These are phyloP conservation scores for Amanita thiersii DNA, from an alignment of 768 basidiomycete species.

Conservation along the genomic window DNA sequence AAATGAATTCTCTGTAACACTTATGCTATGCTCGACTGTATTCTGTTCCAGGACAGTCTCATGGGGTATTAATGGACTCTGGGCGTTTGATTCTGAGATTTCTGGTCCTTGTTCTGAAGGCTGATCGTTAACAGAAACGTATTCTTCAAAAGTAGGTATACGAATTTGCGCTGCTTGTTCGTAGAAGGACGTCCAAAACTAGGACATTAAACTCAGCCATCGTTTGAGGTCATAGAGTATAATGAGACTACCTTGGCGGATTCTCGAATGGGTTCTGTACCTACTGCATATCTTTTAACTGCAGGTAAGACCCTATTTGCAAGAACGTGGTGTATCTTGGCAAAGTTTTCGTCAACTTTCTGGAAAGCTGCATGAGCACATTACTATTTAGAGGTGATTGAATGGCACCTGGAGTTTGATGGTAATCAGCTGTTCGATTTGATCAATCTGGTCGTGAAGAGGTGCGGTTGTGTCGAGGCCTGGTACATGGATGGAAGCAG, in stretches of 20 bases:
- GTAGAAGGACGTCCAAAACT: conserved; percentile 98
- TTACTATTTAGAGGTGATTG: conserved; percentile 3
- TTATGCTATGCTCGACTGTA: conserved; percentile 32
- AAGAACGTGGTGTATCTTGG: conserved; percentile 79
- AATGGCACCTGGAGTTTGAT: conserved; percentile 72
- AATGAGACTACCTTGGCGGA: conserved; percentile 63
- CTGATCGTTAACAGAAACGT: conserved; percentile 47
- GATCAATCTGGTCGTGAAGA: conserved; percentile 79
- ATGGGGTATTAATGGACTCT: conserved; percentile 16
- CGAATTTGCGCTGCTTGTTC: conserved; percentile 88
- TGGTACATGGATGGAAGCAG: conserved; percentile 55
- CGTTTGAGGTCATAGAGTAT: background rate
- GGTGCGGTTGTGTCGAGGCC: conserved; percentile 67
- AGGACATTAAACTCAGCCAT: background rate
- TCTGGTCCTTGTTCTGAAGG: conserved; percentile 34
- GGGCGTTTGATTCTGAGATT: conserved; percentile 18
- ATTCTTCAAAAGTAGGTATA: conserved; percentile 67
- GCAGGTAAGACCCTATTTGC: conserved; percentile 77
- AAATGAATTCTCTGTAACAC: conserved; percentile 65
- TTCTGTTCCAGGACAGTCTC: conserved; percentile 15
- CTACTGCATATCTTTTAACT: conserved; percentile 83
- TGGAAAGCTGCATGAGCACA: conserved; percentile 18
- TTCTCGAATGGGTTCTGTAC: conserved; percentile 81
- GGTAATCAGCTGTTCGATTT: conserved; percentile 93
- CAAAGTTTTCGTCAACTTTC: conserved; percentile 93